Evolutionary conservation across 768 basidiomycete genomes (phyloP), one percentile per base, ranked within the genome.

Genomic region (Lactarius hengduanensis): DNA sequence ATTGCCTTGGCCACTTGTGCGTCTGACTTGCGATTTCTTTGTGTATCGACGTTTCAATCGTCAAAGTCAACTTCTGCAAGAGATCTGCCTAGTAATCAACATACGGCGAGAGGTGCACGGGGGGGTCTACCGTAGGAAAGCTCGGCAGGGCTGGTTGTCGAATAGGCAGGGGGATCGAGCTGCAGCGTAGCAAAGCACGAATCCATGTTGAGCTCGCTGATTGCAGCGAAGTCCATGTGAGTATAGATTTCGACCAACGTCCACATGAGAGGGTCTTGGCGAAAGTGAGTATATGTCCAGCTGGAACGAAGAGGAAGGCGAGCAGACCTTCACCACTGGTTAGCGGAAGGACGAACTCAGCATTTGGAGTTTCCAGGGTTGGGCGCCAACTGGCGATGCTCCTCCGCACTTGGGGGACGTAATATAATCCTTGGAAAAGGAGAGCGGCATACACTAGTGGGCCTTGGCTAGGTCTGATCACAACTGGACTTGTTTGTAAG

Each of bases 371-470:
- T 11, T 70, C 41, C 28, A 28, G 20, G 2, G 38, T 62, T 9
- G 66, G 69, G 20, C 61, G 62, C 79, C 80, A 83, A 15, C 65
- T 67, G 2, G 81, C 75, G 58, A 81, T 73, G 4, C 75, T 75
- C 56, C 76, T 71, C 30, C 88, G 81, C 54, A 92, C 82, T 80
- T 92, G 90, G 2, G 91, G 91, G 5, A 92, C 80, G 66, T 82
- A 84, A 72, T 83, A 90, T 4, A 92, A 71, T 0, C 83, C 85
- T 73, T 89, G 86, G 2, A 88, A 71, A 60, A 91, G 81, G 72
- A 90, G 76, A 1, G 86, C 83, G 28, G 87, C 86, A 67, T 89
- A 87, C 2, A 82, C 81, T 32, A 84, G 76, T 0, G 78, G 76
- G 1, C 84, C 75, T 26, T 74, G 70, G 22, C 84, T 82, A 1